Conservation (phyloP, 441 rosid genomes). For the Daphne laureola region DNA sequence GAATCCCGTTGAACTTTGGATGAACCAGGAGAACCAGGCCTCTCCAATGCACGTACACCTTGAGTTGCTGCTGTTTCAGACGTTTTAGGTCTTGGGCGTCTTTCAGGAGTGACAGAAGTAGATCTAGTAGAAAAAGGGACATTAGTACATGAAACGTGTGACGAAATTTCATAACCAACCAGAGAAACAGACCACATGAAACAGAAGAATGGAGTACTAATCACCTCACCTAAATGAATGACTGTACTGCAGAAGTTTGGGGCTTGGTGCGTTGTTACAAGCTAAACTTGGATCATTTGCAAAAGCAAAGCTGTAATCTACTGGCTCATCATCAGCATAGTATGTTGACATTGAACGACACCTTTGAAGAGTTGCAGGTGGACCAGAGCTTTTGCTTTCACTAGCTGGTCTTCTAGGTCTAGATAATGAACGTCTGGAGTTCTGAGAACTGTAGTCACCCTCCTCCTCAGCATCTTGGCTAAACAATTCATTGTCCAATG, state of each 20-base stretch:
- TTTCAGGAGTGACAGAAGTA: constrained; percentile 37
- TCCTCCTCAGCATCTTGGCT: constrained; percentile 29
- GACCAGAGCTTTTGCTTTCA: constrained; percentile 34
- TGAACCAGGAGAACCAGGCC: constrained; percentile 30
- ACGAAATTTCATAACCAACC: constrained; percentile 3
- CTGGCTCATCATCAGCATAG: constrained; percentile 45
- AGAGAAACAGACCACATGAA: constrained; percentile 1
- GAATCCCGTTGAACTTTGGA: constrained; percentile 39
- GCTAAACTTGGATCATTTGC: constrained; percentile 33
- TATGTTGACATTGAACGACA: constrained; percentile 75
- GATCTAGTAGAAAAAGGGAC: constrained; percentile 1
- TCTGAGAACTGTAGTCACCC: constrained; percentile 25
- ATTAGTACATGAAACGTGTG: background rate
- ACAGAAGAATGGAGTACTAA: constrained; percentile 8
- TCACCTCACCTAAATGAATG: constrained; percentile 49
- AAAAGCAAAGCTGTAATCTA: constrained; percentile 26
- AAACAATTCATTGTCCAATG: constrained; percentile 25
- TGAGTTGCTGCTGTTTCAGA: constrained; percentile 31
- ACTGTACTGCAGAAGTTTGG: constrained; percentile 26
- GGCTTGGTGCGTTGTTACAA: constrained; percentile 27
- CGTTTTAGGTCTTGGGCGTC: constrained; percentile 36
- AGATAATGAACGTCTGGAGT: constrained; percentile 31
- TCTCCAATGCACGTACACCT: constrained; percentile 26
- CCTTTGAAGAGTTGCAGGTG: constrained; percentile 52
- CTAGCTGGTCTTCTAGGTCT: constrained; percentile 44